A percentile compares a stretch with the other conserved stretches of the same genome.
phyloP scores from a whole-genome alignment of 1,284 basidiomycete genomes.

The Pseudomicrostroma phylloplanum region DNA sequence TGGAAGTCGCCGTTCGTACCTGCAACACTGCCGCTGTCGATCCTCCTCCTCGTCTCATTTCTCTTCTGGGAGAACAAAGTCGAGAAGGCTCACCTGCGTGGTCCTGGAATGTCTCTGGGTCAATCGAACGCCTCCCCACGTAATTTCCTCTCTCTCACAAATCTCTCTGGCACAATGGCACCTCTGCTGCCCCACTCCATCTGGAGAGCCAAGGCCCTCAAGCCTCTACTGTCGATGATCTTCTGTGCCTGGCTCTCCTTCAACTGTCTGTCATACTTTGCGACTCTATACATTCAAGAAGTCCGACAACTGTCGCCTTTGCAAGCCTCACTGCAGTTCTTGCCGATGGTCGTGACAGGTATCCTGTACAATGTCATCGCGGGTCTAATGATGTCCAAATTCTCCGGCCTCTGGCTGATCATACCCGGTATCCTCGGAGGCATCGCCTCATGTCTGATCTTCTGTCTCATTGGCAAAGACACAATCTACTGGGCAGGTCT shows the following conservation, averaged over 20 bases:
- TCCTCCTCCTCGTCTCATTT: slow-evolving; percentile 61
- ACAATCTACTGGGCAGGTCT: slow-evolving; percentile 71
- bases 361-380: slow-evolving; percentile 43
- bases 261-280: slow-evolving; percentile 39
- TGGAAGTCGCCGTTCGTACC: slow-evolving; percentile 63
- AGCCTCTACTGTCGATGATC: slow-evolving; percentile 63
- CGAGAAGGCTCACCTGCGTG: slow-evolving; percentile 54
- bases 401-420: slow-evolving; percentile 43
- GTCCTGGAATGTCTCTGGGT: too few relatives aligned
- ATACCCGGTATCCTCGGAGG: slow-evolving; percentile 55
- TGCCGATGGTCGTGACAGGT: slow-evolving; percentile 61
- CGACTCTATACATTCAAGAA: slow-evolving; percentile 20
- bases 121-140: too few relatives aligned
- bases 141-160: background rate
- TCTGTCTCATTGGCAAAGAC: slow-evolving; percentile 63
- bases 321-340: slow-evolving; percentile 66
- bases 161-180: slow-evolving; percentile 16
- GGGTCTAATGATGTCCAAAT: slow-evolving; percentile 28
- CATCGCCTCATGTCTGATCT: slow-evolving; percentile 57
- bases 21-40: slow-evolving; percentile 61
- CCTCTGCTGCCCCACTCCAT: slow-evolving; percentile 38
- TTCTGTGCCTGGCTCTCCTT: slow-evolving; percentile 68
- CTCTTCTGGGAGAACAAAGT: slow-evolving; percentile 66
- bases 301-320: slow-evolving; percentile 57
- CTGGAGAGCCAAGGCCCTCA: slow-evolving; percentile 32